A percentile compares a stretch with the other conserved stretches of the same genome.
phyloP scores from a whole-genome alignment of 192 early-diverging fungal species.

The Spizellomyces punctatus region DNA sequence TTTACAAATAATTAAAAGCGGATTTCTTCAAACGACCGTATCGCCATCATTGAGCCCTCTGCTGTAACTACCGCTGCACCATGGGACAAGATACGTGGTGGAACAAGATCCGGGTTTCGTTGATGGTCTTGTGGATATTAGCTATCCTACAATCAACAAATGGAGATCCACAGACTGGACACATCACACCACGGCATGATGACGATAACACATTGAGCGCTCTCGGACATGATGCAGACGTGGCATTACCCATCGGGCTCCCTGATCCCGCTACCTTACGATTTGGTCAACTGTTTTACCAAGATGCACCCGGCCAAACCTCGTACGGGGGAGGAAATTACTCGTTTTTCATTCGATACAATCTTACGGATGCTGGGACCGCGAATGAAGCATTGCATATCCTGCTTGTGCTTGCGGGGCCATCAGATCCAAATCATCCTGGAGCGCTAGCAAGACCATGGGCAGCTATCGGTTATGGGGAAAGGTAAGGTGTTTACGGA shows the following conservation, averaged over 20 bases:
- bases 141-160: too few relatives aligned
- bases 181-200: too few relatives aligned
- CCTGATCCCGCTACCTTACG: neutral
- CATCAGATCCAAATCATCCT: neutral
- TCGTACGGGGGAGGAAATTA: neutral
- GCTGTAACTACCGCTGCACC: too few relatives aligned
- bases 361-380: slow-evolving; percentile 14
- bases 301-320: neutral
- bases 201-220: neutral
- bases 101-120: too few relatives aligned
- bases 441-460: neutral
- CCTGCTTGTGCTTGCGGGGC: neutral
- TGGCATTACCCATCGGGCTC: neutral
- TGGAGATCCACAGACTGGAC: too few relatives aligned
- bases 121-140: too few relatives aligned
- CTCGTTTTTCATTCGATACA: neutral
- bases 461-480: neutral
- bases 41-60: too few relatives aligned
- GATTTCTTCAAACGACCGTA: too few relatives aligned
- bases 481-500: neutral
- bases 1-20: too few relatives aligned
- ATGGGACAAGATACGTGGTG: too few relatives aligned
- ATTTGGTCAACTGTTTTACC: neutral
- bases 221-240: neutral
- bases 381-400: slow-evolving; percentile 29